These are phyloP conservation scores for Uronychia binucleata DNA, from an alignment of 73 alveolate species.

Conservation along the genomic window DNA sequence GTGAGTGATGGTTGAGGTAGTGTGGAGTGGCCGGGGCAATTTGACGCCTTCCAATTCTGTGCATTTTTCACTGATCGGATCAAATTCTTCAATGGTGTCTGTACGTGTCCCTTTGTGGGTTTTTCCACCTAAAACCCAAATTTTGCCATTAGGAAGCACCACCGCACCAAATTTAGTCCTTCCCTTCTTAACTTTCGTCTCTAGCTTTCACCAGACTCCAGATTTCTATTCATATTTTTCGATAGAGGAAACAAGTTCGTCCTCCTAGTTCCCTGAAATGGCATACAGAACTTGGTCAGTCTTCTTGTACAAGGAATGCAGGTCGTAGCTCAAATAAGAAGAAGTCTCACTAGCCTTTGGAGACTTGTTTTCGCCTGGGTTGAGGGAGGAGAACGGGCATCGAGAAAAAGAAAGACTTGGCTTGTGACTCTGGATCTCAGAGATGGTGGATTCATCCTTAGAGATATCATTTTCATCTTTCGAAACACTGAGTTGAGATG, in stretches of 20 bases:
- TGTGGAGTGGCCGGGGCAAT: too few species aligned
- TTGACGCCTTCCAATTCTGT: not conserved
- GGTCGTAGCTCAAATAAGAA: not conserved
- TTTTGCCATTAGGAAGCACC: not conserved
- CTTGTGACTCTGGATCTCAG: too few species aligned
- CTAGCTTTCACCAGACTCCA: not conserved
- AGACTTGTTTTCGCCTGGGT: not conserved
- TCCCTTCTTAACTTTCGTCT: not conserved
- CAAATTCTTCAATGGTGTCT: constrained; percentile 65
- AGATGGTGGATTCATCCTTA: not conserved
- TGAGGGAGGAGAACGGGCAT: not conserved
- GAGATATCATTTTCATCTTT: not conserved
- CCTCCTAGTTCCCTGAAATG: not conserved
- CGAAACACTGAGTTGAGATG: too few species aligned
- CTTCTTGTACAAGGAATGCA: not conserved
- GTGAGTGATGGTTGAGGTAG: too few species aligned
- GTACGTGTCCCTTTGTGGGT: constrained; percentile 64
- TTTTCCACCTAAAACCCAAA: constrained; percentile 80
- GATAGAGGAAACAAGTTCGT: not conserved
- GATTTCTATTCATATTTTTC: not conserved
- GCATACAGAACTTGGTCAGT: not conserved
- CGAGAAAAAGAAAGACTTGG: too few species aligned
- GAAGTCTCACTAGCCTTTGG: not conserved
- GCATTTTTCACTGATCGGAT: constrained; percentile 53
- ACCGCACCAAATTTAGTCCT: not conserved